A percentile compares a stretch with the other conserved stretches of the same genome.
Conservation (phyloP, 352 stramenopile genomes). For the Globisporangium irregulare region DNA sequence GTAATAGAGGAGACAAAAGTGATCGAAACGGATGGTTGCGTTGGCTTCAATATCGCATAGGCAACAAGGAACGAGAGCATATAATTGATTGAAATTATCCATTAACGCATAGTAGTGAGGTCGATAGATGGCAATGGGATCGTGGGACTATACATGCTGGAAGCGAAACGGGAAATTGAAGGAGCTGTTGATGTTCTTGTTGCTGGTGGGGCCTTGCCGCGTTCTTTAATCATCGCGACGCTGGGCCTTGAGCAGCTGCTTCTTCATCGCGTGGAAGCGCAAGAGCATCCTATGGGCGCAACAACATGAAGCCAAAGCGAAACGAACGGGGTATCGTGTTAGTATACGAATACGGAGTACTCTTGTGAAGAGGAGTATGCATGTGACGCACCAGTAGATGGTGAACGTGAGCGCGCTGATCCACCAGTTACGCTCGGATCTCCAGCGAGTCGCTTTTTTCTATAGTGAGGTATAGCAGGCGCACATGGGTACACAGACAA, state of each 20-base stretch:
- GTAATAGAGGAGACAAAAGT: too few relatives aligned
- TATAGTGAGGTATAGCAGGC: slow-evolving; percentile 5
- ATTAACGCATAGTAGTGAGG: not conserved
- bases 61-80: too few relatives aligned
- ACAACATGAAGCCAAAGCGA: not conserved
- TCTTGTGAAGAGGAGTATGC: not conserved
- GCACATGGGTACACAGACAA: not conserved
- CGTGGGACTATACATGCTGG: not conserved
- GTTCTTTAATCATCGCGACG: slow-evolving; percentile 52
- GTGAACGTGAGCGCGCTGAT: slow-evolving; percentile 83
- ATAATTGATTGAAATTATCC: not conserved
- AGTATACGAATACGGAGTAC: not conserved
- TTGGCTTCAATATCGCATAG: too few relatives aligned
- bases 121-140: not conserved
- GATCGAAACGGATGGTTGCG: not conserved
- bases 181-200: not conserved
- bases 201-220: not conserved
- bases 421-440: slow-evolving; percentile 81
- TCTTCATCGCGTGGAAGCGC: slow-evolving; percentile 80
- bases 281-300: slow-evolving; percentile 55
- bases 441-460: slow-evolving; percentile 78
- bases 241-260: slow-evolving; percentile 64
- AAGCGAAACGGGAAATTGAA: not conserved
- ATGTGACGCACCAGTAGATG: slow-evolving; percentile 65
- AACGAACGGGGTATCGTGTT: not conserved